Base-by-base conservation (phyloP, 306 rosid genomes). In the Pterocarpus macrocarpus region DNA sequence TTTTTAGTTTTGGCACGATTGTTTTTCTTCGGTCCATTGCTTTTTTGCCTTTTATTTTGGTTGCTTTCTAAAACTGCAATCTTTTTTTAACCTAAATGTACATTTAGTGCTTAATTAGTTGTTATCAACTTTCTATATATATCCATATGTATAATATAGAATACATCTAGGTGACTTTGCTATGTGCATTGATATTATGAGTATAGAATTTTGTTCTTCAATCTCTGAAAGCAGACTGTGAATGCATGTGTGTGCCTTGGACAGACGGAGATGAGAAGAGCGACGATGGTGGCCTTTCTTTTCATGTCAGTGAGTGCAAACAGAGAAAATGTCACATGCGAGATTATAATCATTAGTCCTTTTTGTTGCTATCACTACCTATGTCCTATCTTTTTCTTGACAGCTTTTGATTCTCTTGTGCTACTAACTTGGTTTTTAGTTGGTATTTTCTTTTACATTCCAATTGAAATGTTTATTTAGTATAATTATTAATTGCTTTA, bases 321-420 rank as follows among this genome's bases (percentile, higher is more conserved):
- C 84, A 75, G 85, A 81, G 73, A 76, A 85, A 85, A 73, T 58
- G 83, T 80, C 81, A 85, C 85, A 71, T 88, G 89, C 84, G 80
- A 77, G 32, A 77, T 72, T 72, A 71, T 71, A 64, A 85, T 76
- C 64, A 80, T 76, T 69, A 50, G 71, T 78, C 84, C 83, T 77
- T 82, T 55, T 52, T 79, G 82, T 81, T 78, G 79, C 38, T 30
- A 73, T 63, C 52, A 33, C 81, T 35, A 74, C n/a, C 39, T 17
- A 68, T 79, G 86, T 82, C 86, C 78, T 70, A 73, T 76, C 83
- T 81, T 77, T 81, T 22, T 84, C 85, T 38, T 30, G 32, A 35
- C 86, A 78, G 56, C 72, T 83, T 77, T 83, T 76, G 1, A 71
- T 66, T 55, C 72, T 71, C 79, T 49, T 28, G 11, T 45, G 64